Conservation (phyloP, 257 asterid species). For the Solanum chmielewskii region DNA sequence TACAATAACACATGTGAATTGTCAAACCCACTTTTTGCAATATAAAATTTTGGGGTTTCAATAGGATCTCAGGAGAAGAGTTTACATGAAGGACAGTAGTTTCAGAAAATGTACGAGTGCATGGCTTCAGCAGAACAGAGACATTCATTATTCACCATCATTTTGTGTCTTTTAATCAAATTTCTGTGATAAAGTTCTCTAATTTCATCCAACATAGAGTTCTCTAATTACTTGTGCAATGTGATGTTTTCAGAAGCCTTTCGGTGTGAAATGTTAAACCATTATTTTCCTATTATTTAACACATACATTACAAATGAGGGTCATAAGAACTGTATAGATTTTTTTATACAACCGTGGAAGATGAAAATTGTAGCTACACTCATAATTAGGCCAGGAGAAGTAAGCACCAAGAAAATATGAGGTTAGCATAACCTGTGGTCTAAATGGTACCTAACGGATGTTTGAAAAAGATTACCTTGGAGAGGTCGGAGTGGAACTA, state of each 20-base stretch:
- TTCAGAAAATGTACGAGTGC: neutral
- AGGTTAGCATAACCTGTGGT: neutral
- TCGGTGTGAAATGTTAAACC: neutral
- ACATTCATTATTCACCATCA: neutral
- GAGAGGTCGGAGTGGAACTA: neutral
- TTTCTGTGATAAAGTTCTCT: neutral
- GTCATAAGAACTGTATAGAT: neutral
- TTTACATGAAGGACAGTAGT: neutral
- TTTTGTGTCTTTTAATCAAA: neutral
- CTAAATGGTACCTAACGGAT: neutral
- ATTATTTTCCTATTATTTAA: neutral
- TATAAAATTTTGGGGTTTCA: neutral
- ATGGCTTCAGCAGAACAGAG: neutral
- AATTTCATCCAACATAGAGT: neutral
- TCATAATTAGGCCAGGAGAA: neutral
- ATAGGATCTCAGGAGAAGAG: neutral
- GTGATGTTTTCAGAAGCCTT: neutral
- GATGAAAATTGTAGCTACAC: neutral
- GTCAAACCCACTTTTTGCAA: neutral
- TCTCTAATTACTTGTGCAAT: neutral
- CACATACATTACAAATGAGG: neutral
- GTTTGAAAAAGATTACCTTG: neutral
- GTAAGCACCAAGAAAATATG: neutral
- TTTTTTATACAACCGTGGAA: neutral
- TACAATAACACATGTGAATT: neutral